Conservation (phyloP, 164 flowering plant genomes). For the Buxus sempervirens region DNA sequence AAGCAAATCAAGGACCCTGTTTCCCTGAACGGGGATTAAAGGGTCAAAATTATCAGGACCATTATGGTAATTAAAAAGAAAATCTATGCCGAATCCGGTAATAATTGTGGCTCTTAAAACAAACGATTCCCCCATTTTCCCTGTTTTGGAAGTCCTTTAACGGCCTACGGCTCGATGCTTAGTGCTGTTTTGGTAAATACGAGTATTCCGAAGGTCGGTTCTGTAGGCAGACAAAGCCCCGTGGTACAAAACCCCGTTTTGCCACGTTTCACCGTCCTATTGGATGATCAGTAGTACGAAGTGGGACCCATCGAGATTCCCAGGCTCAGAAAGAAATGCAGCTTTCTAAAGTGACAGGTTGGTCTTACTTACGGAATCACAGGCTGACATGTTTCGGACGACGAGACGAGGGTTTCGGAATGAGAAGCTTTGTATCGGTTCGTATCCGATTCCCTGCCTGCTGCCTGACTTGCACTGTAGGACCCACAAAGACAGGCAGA, state of each 20-base stretch:
- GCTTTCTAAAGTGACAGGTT: not conserved
- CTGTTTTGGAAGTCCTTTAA: constrained; percentile 1
- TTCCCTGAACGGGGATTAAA: too few species aligned
- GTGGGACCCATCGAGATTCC: not conserved
- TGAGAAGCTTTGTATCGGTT: not conserved
- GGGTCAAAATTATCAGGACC: not conserved
- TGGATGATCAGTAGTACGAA: not conserved
- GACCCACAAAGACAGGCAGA: not conserved
- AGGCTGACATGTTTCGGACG: not conserved
- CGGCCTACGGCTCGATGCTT: too few species aligned
- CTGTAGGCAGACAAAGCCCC: not conserved
- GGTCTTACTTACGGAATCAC: not conserved
- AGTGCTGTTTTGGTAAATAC: constrained; percentile 7
- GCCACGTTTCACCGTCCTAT: constrained; percentile 14
- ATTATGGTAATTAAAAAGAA: not conserved
- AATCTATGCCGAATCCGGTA: constrained; percentile 4
- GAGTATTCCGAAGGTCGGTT: not conserved
- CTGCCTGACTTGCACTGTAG: not conserved
- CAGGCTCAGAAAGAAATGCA: constrained; percentile 12
- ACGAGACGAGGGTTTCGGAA: not conserved
- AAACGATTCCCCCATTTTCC: constrained; percentile 14
- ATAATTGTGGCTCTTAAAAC: constrained; percentile 18
- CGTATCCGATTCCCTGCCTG: not conserved
- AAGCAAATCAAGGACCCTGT: too few species aligned
- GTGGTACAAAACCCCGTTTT: not conserved